Conservation (phyloP, 2,329 filamentous ascomycete species). For the Beauveria scarabaeidicola region DNA sequence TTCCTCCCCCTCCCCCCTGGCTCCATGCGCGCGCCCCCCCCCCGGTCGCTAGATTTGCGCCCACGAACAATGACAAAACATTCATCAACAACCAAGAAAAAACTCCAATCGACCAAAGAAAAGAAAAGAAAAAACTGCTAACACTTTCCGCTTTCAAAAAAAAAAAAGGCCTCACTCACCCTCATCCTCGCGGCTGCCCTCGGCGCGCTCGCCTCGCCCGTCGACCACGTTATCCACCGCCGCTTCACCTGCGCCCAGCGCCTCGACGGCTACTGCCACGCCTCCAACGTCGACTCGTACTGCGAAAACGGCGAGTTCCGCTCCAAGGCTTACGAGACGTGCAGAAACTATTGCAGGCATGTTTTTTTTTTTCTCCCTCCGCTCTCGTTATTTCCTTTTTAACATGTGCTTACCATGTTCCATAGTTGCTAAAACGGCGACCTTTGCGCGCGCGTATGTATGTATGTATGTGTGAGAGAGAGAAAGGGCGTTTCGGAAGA, state of each 20-base stretch:
- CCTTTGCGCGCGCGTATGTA: too few species aligned
- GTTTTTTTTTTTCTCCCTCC: constrained; percentile 10
- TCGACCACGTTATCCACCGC: constrained; percentile 11
- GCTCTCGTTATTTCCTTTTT: not conserved
- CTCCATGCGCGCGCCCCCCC: too few species aligned
- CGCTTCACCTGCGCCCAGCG: constrained; percentile 13
- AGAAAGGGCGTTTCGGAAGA: not conserved
- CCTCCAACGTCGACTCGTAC: constrained; percentile 15
- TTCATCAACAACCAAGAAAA: too few species aligned
- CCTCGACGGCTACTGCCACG: constrained; percentile 16
- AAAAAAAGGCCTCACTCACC: not conserved
- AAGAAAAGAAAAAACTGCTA: not conserved
- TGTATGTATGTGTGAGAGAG: not conserved
- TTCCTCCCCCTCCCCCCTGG: not conserved
- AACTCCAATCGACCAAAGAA: not conserved
- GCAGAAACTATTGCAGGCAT: constrained; percentile 5
- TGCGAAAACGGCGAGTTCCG: constrained; percentile 14
- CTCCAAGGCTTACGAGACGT: constrained; percentile 14
- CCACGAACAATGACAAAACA: too few species aligned
- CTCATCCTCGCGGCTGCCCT: constrained; percentile 4
- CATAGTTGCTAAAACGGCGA: not conserved
- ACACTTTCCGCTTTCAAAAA: not conserved
- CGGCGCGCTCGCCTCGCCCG: constrained; percentile 6
- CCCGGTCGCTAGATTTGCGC: too few species aligned
- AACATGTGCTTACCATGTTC: constrained; percentile 12